A percentile compares a stretch with the other conserved stretches of the same genome.
These are phyloP conservation scores for Pythium aphanidermatum DNA, from an alignment of 352 stramenopile species.

Conservation along the genomic window DNA sequence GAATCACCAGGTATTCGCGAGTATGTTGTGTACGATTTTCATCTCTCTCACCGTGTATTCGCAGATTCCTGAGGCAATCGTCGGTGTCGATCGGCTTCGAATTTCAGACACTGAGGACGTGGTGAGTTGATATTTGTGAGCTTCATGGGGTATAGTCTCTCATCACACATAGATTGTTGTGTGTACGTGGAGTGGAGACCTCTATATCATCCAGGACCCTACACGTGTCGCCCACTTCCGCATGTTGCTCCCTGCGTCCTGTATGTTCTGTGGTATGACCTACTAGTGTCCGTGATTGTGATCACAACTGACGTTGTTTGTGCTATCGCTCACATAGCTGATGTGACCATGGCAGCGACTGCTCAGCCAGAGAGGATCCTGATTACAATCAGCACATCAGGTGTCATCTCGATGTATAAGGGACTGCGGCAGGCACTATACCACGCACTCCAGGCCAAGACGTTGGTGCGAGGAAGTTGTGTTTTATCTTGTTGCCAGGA, in stretches of 20 bases:
- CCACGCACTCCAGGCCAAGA: constrained; percentile 30
- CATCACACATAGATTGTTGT: constrained; percentile 36
- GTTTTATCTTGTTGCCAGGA: background rate
- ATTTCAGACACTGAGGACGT: constrained; percentile 7
- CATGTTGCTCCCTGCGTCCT: constrained; percentile 47
- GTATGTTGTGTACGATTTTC: no score
- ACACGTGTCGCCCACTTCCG: constrained; percentile 47
- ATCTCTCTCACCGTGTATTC: background rate
- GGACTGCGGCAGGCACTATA: constrained; percentile 36
- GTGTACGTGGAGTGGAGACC: constrained; percentile 64
- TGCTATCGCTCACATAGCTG: background rate
- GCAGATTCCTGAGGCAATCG: constrained; percentile 20
- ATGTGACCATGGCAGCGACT: background rate
- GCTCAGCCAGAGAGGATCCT: constrained; percentile 30
- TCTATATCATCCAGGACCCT: constrained; percentile 46
- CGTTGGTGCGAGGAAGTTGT: constrained; percentile 28
- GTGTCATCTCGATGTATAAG: constrained; percentile 55
- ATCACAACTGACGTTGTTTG: background rate
- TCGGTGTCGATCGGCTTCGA: constrained; percentile 16
- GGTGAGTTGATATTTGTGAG: constrained; percentile 5
- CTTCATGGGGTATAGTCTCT: background rate
- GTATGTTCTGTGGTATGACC: constrained; percentile 59
- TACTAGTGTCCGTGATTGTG: background rate
- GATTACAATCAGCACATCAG: constrained; percentile 59
- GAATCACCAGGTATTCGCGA: constrained; percentile 19